These are phyloP conservation scores for Aspergillus avenaceus DNA, from an alignment of 495 filamentous ascomycete species.

Conservation along the genomic window DNA sequence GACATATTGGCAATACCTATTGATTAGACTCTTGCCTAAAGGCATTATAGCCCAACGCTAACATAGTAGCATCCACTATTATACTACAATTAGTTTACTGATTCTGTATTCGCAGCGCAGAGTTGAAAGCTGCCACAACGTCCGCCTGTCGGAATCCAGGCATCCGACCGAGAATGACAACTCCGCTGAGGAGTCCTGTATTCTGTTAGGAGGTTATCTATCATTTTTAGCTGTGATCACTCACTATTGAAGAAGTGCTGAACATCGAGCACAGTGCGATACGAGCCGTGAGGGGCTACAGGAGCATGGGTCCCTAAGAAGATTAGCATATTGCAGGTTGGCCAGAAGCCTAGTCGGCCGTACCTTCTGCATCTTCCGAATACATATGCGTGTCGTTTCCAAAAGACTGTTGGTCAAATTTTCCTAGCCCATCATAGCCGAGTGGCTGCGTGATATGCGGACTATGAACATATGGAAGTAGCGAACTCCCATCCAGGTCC, in stretches of 20 bases:
- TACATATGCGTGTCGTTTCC: neutral
- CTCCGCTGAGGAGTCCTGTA: neutral
- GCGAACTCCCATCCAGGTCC: constrained; percentile 11
- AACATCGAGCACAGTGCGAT: constrained; percentile 2
- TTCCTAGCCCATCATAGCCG: neutral
- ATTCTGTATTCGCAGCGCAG: neutral
- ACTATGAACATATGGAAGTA: constrained; percentile 1
- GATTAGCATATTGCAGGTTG: neutral
- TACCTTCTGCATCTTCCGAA: too few species aligned
- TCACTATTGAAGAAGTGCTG: constrained; percentile 9
- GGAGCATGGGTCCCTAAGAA: neutral
- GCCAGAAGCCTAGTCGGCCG: neutral
- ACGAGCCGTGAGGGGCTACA: neutral
- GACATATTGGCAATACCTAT: too few species aligned
- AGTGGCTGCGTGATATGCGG: neutral
- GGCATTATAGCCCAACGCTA: too few species aligned
- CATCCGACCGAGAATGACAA: constrained; percentile 12
- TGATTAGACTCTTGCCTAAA: too few species aligned
- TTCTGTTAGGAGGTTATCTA: neutral
- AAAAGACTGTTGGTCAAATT: neutral
- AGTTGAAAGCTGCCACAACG: neutral
- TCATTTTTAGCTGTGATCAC: too few species aligned
- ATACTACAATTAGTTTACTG: too few species aligned
- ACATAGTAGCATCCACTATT: too few species aligned
- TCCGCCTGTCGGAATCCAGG: constrained; percentile 11